These are phyloP conservation scores for Delitschia confertaspora DNA, from an alignment of 495 filamentous ascomycete genomes.

Conservation along the genomic window DNA sequence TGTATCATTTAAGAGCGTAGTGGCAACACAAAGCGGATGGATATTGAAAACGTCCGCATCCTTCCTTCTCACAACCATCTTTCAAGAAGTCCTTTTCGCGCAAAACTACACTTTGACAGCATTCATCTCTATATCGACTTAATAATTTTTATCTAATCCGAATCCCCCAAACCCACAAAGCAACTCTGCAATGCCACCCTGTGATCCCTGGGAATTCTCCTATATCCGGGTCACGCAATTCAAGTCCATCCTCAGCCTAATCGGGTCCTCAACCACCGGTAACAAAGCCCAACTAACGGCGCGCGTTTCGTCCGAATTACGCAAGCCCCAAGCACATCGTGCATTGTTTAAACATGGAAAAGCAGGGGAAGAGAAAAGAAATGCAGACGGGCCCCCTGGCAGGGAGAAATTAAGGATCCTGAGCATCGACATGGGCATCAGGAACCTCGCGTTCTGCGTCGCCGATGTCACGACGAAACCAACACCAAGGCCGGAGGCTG, in stretches of 20 bases:
- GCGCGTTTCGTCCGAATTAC: conserved; percentile 5
- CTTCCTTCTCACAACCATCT: no score
- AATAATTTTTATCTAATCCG: no score
- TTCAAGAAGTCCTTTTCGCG: no score
- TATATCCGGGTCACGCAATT: no score
- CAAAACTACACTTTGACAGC: no score
- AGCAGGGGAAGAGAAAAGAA: background rate
- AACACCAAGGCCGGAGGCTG: background rate
- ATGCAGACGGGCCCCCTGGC: background rate
- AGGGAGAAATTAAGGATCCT: conserved; percentile 42
- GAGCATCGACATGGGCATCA: conserved; percentile 82
- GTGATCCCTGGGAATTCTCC: no score
- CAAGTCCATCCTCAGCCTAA: conserved; percentile 5
- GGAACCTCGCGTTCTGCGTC: conserved; percentile 70
- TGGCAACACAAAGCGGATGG: no score
- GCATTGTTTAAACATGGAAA: background rate
- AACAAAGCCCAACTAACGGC: conserved; percentile 4
- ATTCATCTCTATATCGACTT: no score
- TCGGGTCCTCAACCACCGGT: conserved; percentile 17
- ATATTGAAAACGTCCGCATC: no score
- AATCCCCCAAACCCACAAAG: no score
- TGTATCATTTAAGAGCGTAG: no score
- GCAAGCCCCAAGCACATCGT: background rate
- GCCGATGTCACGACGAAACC: conserved; percentile 33
- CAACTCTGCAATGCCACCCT: no score